Evolutionary conservation across 2,329 filamentous ascomycete genomes (phyloP).

Genomic region (Claviceps sp.): DNA sequence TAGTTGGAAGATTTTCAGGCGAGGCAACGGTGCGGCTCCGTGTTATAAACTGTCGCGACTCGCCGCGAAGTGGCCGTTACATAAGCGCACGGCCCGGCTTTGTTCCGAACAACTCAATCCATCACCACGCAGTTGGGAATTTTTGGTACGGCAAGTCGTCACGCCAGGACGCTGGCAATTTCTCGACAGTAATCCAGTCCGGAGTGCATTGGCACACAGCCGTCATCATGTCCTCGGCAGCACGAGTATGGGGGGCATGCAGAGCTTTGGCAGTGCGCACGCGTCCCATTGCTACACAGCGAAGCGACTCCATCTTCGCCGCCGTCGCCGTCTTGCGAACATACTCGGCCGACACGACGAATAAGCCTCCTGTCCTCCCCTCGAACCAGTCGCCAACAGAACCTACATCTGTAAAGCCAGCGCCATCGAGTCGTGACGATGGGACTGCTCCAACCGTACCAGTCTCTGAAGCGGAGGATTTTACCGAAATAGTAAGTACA

Average conservation of each 20-base stretch:
- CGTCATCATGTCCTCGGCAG: slow-evolving; percentile 21
- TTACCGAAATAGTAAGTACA: background rate
- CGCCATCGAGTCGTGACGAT: background rate
- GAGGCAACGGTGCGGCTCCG: too few relatives aligned
- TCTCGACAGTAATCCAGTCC: background rate
- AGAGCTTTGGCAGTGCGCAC: slow-evolving; percentile 19
- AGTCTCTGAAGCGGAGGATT: too few relatives aligned
- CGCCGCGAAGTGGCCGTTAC: background rate
- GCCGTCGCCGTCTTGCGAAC: slow-evolving; percentile 11
- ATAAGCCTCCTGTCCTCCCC: background rate
- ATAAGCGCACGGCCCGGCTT: slow-evolving; percentile 6
- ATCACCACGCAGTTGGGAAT: slow-evolving; percentile 2
- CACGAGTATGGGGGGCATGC: slow-evolving; percentile 21
- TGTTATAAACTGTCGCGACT: too few relatives aligned
- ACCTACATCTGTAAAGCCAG: slow-evolving; percentile 1
- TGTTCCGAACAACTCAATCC: slow-evolving; percentile 8
- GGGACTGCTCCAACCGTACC: background rate
- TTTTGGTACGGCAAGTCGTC: slow-evolving; percentile 3
- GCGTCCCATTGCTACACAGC: slow-evolving; percentile 13
- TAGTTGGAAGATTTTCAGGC: too few relatives aligned
- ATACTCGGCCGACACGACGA: slow-evolving; percentile 19
- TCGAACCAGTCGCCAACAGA: background rate
- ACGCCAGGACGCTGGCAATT: background rate
- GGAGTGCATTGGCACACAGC: slow-evolving; percentile 4
- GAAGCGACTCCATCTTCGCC: slow-evolving; percentile 12